Percentiles rank a stretch among this genome's conserved stretches.
Evolutionary conservation across 495 filamentous ascomycete species (phyloP).

Genomic region (Xylaria castorea): DNA sequence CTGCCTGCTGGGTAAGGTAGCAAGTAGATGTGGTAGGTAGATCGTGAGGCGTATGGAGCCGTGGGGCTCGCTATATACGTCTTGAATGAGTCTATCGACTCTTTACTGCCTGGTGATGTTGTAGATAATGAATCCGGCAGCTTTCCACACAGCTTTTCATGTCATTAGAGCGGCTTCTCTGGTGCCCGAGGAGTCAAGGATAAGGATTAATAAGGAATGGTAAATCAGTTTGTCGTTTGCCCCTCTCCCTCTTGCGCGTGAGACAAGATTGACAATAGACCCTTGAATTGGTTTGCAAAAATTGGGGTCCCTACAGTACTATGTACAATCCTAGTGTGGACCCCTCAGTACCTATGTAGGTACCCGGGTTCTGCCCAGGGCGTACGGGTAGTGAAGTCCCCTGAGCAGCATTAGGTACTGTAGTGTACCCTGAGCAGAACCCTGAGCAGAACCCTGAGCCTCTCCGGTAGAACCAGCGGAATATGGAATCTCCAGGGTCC

Average conservation of each 20-base stretch:
- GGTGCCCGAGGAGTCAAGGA: neutral
- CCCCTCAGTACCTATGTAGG: neutral
- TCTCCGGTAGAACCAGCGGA: conserved; percentile 1
- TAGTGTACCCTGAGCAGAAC: neutral
- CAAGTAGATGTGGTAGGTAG: neutral
- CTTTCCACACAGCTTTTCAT: neutral
- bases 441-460: neutral
- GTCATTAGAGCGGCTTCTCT: conserved; percentile 1
- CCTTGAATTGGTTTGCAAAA: conserved; percentile 17
- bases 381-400: neutral
- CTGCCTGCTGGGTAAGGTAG: neutral
- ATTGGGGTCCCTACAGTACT: conserved; percentile 1
- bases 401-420: neutral
- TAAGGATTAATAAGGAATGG: neutral
- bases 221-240: neutral
- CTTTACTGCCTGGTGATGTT: neutral
- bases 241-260: conserved; percentile 16
- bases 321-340: neutral
- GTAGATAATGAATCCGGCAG: neutral
- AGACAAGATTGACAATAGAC: conserved; percentile 20
- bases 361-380: neutral
- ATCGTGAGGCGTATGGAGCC: neutral
- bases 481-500: conserved; percentile 14
- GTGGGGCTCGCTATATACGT: conserved; percentile 10
- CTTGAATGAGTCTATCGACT: neutral